Evolutionary conservation across 2,329 filamentous ascomycete species (phyloP).

Genomic region (Lojkania enalia): DNA sequence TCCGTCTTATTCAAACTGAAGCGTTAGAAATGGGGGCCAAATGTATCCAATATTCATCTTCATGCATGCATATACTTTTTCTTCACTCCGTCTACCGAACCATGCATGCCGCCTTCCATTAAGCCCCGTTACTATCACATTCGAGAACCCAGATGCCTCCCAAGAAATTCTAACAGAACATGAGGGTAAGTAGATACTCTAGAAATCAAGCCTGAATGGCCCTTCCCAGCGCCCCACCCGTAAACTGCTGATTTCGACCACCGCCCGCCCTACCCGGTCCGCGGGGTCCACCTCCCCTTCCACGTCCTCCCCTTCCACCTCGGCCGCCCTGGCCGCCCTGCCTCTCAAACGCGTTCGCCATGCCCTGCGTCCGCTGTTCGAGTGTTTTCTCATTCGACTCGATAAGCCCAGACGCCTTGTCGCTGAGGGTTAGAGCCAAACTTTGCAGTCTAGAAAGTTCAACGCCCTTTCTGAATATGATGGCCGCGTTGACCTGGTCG

Average conservation of each 20-base stretch:
- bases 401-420: slow-evolving; percentile 95
- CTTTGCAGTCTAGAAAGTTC: slow-evolving; percentile 96
- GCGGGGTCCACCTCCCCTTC: slow-evolving; percentile 65
- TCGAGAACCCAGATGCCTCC: no score
- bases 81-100: no score
- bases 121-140: no score
- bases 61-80: no score
- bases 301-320: slow-evolving; percentile 58
- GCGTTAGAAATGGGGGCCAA: no score
- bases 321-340: slow-evolving; percentile 78
- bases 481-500: slow-evolving; percentile 94
- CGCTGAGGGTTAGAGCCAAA: slow-evolving; percentile 87
- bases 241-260: slow-evolving; percentile 77
- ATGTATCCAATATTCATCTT: no score
- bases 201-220: slow-evolving; percentile 51
- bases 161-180: no score
- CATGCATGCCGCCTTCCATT: no score
- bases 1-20: no score
- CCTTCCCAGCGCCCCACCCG: slow-evolving; percentile 73
- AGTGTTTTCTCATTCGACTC: slow-evolving; percentile 97
- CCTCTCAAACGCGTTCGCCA: slow-evolving; percentile 91
- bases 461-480: slow-evolving; percentile 99
- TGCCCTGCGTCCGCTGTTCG: slow-evolving; percentile 95
- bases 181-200: no score
- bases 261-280: slow-evolving; percentile 63